Base-by-base conservation (phyloP, 306 rosid species). In the Vigna radiata region DNA sequence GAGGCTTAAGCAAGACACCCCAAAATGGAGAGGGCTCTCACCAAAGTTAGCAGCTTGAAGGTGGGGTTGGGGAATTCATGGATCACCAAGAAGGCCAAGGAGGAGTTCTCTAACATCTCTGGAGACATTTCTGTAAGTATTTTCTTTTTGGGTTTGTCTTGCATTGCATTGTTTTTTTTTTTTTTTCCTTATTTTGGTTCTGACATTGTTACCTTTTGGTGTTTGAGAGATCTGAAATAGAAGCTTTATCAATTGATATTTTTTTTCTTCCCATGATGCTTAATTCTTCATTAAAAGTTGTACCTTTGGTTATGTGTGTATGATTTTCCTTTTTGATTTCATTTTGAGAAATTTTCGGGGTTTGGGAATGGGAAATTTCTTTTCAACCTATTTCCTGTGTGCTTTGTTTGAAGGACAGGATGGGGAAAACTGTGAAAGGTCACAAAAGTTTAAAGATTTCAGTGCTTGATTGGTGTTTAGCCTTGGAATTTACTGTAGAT, bases 51-150 rank as follows among this genome's bases (percentile, higher is more conserved):
- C 55, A 95, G 98, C 89, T 81, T 95, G 68, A 95, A 92, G 85
- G 84, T 92, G 60, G 97, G 79, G 78, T 37, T 82, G 41, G 85
- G 97, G 16, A 86, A 72, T 70, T 92, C 88, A 61, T 95, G 98
- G 98, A 89, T 95, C 82, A 74, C 96, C 15, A 92, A 90, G 88
- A 92, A 90, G 82, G 98, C 98, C 63, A 95, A 95, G 85, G 88
- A 90, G 64, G 98, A 95, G 77, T 64, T 95, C 75, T 71, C 97
- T 39, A 88, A 89, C 87, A 90, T 95, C 75, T 52, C 89, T 76
- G 93, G 83, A 41, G 98, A 95, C 64, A 74, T 95, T 83, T 60
- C 84, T 77, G 98, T 94, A 59, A 83, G 96, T 89, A 16, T 7
- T n/a, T 53, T 13, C 0, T 63, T 46, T 70, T 13, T 23, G 37